phyloP scores from a whole-genome alignment of 805 yeast species.

The Cyberlindnera xishuangbannaensis region DNA sequence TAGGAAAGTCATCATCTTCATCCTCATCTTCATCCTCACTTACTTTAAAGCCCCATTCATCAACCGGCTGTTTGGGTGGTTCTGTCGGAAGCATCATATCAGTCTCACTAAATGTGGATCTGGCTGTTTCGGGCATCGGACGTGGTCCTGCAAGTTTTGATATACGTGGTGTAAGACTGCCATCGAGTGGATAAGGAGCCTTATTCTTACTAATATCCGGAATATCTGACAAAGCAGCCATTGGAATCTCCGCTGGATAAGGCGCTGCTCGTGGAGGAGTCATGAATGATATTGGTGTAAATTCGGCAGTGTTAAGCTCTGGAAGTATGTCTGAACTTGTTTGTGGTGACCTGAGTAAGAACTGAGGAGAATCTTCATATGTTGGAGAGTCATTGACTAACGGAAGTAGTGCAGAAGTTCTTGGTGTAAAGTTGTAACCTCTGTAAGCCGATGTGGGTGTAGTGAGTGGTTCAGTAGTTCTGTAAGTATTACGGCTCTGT shows the following conservation, averaged over 20 bases:
- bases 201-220: constrained; percentile 7
- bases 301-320: neutral
- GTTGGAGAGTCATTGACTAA: too few relatives aligned
- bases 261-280: constrained; percentile 12
- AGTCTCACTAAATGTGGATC: constrained; percentile 7
- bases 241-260: constrained; percentile 16
- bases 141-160: constrained; percentile 23
- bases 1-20: too few relatives aligned
- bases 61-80: constrained; percentile 1
- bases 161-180: constrained; percentile 4
- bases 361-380: too few relatives aligned
- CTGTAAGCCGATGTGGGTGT: constrained; percentile 19
- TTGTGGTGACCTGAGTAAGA: too few relatives aligned
- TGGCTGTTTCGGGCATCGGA: constrained; percentile 21
- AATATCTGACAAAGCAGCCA: constrained; percentile 3
- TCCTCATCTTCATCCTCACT: constrained; percentile 2
- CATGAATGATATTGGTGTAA: neutral
- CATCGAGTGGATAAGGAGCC: constrained; percentile 20
- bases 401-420: constrained; percentile 1
- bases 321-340: too few relatives aligned
- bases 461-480: constrained; percentile 13
- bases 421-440: constrained; percentile 13
- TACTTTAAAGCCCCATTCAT: constrained; percentile 5
- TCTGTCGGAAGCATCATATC: constrained; percentile 1
- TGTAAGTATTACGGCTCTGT: constrained; percentile 5